phyloP scores from a whole-genome alignment of 345 rosid genomes.

The Eucalyptus marginata region DNA sequence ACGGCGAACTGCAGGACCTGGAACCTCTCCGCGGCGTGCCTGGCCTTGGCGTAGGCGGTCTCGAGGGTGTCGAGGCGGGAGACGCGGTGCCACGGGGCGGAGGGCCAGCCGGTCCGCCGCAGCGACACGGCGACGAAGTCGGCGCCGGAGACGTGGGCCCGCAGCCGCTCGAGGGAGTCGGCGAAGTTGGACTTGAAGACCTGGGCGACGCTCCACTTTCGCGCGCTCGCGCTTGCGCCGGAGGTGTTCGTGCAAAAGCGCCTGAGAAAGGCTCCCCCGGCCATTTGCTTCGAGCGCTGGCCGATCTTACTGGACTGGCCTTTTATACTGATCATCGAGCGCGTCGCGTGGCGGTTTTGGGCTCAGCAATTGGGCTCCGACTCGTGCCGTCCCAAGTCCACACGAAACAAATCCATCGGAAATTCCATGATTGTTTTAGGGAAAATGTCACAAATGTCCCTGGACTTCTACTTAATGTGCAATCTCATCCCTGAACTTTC shows the following conservation, averaged over 20 bases:
- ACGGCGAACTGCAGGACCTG: slow-evolving; percentile 74
- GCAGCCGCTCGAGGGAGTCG: slow-evolving; percentile 33
- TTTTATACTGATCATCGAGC: neutral
- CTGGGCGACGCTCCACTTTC: slow-evolving; percentile 45
- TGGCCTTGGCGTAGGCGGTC: slow-evolving; percentile 65
- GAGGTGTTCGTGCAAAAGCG: slow-evolving; percentile 27
- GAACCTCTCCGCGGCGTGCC: slow-evolving; percentile 56
- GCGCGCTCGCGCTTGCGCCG: neutral
- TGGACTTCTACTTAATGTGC: too few relatives aligned
- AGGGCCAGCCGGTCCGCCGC: slow-evolving; percentile 56
- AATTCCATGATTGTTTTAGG: neutral
- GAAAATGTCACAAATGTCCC: too few relatives aligned
- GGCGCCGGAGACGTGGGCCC: slow-evolving; percentile 37
- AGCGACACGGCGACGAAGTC: slow-evolving; percentile 68
- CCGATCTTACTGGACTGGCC: neutral
- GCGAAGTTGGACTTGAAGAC: slow-evolving; percentile 57
- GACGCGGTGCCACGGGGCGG: slow-evolving; percentile 78
- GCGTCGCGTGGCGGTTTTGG: neutral
- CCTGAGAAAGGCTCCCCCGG: neutral
- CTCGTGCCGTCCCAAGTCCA: neutral
- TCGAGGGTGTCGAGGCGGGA: slow-evolving; percentile 57
- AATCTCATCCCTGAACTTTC: too few relatives aligned
- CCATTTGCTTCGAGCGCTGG: neutral
- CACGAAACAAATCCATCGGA: neutral
- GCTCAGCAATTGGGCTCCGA: neutral